Base-by-base conservation (phyloP, 768 basidiomycete species). In the Mycena galericulata region DNA sequence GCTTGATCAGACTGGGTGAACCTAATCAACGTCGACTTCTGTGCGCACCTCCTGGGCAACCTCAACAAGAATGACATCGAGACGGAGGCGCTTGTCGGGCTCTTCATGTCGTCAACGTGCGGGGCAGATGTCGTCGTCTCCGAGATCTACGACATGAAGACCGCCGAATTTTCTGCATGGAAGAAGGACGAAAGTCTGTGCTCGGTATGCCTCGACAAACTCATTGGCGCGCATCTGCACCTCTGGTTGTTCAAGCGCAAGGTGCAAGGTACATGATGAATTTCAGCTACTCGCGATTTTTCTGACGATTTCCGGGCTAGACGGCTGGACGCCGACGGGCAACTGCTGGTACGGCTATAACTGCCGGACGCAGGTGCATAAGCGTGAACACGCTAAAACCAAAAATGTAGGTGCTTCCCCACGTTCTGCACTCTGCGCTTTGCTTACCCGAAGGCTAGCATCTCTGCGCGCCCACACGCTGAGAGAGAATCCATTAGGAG, bases 311-410 rank as follows among this genome's bases (percentile, higher is more conserved):
- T 26, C 4, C 6, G 11, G 12, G 27, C 3, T 24, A 66, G 70
- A 55, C 34, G 65, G 61, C 29, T 71, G 70, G 70, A 71, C 27
- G 18, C 43, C 55, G 30, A 59, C 61, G 50, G 65, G 58, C 12
- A 67, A 71, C 17, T 71, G 70, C 62, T 64, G 70, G 70, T 67
- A 71, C 20, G 65, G 65, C 3, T 71, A 67, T 29, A 50, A 67
- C 40, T 71, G 65, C 45, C 63, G 46, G 30, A 71, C 65, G 29
- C 69, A 70, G 46, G 40, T 67, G 20, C 41, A 46, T 30, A 59
- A 59, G 6, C 8, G 14, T 14, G 14, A 36, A 14, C 34, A 36
- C 14, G 34, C 34, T 14, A 14, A 6, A 14, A 14, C 6, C 14
- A 36, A 36, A 14, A 36, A 36, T 36, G 34, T 36, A 14, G 8